Evolutionary conservation across 306 rosid species (phyloP).

Genomic region (Quercus cerris): DNA sequence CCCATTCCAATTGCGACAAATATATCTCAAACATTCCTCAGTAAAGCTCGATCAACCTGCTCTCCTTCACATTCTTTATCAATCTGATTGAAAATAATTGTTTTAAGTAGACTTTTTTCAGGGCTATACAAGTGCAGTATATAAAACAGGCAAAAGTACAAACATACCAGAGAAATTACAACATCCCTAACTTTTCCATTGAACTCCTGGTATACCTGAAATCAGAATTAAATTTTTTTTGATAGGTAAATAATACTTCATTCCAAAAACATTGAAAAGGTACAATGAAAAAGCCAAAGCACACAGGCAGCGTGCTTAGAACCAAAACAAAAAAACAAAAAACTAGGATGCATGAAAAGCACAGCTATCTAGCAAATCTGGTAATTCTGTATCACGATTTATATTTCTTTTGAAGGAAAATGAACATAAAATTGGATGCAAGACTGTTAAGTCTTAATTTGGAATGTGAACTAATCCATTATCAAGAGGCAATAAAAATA

Average conservation of each 20-base stretch:
- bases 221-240: background rate
- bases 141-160: background rate
- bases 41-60: constrained; percentile 53
- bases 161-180: constrained; percentile 58
- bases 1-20: constrained; percentile 59
- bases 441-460: background rate
- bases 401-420: background rate
- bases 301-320: too few relatives aligned
- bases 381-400: background rate
- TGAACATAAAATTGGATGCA: background rate
- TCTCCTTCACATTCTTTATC: constrained; percentile 57
- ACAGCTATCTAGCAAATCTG: too few relatives aligned
- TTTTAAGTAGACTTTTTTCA: background rate
- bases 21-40: constrained; percentile 51
- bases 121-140: background rate
- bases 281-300: too few relatives aligned
- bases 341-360: too few relatives aligned
- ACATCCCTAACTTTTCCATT: constrained; percentile 60
- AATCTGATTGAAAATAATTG: constrained; percentile 29
- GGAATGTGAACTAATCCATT: background rate
- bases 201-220: constrained; percentile 61
- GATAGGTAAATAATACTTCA: too few relatives aligned
- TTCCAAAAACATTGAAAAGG: too few relatives aligned
- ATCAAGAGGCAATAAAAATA: constrained; percentile 1
- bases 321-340: too few relatives aligned